phyloP scores from a whole-genome alignment of 2,329 filamentous ascomycete genomes.

The Aureobasidium lini region DNA sequence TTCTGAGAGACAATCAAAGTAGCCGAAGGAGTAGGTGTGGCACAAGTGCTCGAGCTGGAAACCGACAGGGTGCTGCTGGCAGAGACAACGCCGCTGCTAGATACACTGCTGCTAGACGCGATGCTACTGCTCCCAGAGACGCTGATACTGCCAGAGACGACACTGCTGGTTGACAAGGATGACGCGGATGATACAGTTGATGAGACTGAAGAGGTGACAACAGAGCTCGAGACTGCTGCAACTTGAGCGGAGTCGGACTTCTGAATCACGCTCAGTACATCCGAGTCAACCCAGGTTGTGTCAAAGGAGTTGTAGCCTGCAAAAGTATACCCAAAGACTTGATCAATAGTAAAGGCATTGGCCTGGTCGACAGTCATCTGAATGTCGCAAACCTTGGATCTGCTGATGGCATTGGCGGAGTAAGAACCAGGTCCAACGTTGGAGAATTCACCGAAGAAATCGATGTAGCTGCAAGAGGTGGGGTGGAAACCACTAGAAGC shows the following conservation, averaged over 20 bases:
- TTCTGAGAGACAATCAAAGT: constrained; percentile 27
- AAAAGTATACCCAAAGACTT: constrained; percentile 31
- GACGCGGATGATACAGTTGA: constrained; percentile 15
- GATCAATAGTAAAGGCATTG: constrained; percentile 28
- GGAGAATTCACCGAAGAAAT: constrained; percentile 36
- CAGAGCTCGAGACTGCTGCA: not conserved
- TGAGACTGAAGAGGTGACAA: not conserved
- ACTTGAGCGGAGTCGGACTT: constrained; percentile 25
- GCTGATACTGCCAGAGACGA: not conserved
- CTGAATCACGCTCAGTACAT: constrained; percentile 28
- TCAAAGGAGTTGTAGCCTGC: constrained; percentile 28
- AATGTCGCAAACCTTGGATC: constrained; percentile 28
- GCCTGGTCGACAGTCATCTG: constrained; percentile 29
- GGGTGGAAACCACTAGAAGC: constrained; percentile 32
- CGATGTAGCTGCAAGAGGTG: constrained; percentile 19
- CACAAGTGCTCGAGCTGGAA: constrained; percentile 16
- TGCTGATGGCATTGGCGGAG: constrained; percentile 27
- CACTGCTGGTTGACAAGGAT: not conserved
- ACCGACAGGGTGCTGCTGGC: constrained; percentile 15
- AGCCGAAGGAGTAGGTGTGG: constrained; percentile 25
- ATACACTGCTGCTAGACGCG: not conserved
- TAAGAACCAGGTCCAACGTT: constrained; percentile 36
- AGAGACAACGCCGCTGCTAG: constrained; percentile 16
- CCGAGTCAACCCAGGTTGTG: constrained; percentile 32
- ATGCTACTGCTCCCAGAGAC: not conserved